Percentiles rank a stretch among this genome's conserved stretches.
These are phyloP conservation scores for Austroboletus niveus DNA, from an alignment of 1,284 basidiomycete species.

Conservation along the genomic window DNA sequence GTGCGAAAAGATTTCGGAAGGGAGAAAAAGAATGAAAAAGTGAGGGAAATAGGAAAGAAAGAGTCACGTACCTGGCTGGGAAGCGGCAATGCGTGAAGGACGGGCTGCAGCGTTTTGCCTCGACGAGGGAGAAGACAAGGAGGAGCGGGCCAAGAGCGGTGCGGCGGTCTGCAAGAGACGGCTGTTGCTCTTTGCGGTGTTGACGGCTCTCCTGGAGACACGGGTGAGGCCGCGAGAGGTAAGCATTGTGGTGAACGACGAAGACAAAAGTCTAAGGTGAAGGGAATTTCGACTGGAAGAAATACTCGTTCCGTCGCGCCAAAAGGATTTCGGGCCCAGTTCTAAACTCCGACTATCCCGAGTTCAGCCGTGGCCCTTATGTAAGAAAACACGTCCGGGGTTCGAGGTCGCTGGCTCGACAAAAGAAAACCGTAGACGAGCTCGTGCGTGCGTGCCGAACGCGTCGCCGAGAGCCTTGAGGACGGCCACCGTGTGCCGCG, in stretches of 20 bases:
- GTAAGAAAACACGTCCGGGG: conserved; percentile 7
- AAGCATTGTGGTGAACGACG: conserved; percentile 63
- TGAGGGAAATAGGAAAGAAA: conserved; percentile 38
- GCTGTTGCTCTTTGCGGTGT: conserved; percentile 67
- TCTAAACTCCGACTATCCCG: conserved; percentile 31
- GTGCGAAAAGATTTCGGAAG: background rate
- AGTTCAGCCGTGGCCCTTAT: conserved; percentile 31
- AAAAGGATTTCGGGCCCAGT: conserved; percentile 24
- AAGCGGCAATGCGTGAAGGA: conserved; percentile 33
- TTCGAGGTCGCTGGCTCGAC: no score
- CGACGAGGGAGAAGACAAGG: conserved; percentile 38
- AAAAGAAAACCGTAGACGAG: no score
- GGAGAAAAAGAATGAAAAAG: conserved; percentile 17
- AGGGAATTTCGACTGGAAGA: conserved; percentile 22
- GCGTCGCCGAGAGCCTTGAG: no score
- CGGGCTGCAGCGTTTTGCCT: conserved; percentile 37
- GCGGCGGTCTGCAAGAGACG: conserved; percentile 77
- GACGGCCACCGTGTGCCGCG: no score
- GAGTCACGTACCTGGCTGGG: conserved; percentile 33
- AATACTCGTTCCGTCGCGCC: conserved; percentile 28
- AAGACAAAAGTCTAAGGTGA: conserved; percentile 23
- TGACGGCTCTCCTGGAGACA: conserved; percentile 77
- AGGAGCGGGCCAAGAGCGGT: conserved; percentile 43
- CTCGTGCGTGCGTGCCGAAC: no score
- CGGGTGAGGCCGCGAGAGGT: conserved; percentile 80